Evolutionary conservation across 208 protist genomes (phyloP), one percentile per base, ranked within the genome.

Genomic region (Crithidia bombi): DNA sequence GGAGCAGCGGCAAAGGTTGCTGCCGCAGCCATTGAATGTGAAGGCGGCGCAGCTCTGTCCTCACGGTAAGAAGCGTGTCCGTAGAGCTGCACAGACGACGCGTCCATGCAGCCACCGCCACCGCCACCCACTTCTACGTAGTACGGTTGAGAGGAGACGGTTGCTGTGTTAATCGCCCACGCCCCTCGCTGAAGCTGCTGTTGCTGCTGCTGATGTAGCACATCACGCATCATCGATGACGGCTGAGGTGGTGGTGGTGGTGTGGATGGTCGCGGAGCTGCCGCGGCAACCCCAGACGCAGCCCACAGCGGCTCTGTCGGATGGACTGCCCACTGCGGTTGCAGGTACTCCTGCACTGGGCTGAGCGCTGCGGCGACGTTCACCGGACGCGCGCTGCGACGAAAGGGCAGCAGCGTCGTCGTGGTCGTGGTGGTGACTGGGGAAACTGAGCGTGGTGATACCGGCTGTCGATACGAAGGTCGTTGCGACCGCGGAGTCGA

Each of bases 321-420:
- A 17, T 46, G 59, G 57, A 62, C 39, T 12, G 38, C 35, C 65
- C 43, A 71, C 43, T 52, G 72, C 55, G 73, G 69, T 33, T 32
- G 59, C 14, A 67, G 47, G 44, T 74, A 61, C 55, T 26, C 54
- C 15, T 52, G 43, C 47, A 76, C 28, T 9, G 72, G 49, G n/a
- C 43, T 54, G 21, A 86, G 46, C 15, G 65, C 55, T 5, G 61
- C 63, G 23, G 38, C 57, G 15, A 82, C 49, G 39, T 86, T 65
- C 17, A 65, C 49, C 15, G 69, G 50, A 32, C 62, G 58, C 12
- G 35, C 62, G 23, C 26, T 11, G 63, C 36, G 61, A 17, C 81
- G 81, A 5, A 86, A 67, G 14, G 81, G 73, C 5, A 86, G 63
- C 10, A 86, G 67, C 32, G 69, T 75, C 35, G 49, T 47, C 1